A percentile compares a stretch with the other conserved stretches of the same genome.
phyloP scores from a whole-genome alignment of 257 asterid species.

The Rauvolfia tetraphylla region DNA sequence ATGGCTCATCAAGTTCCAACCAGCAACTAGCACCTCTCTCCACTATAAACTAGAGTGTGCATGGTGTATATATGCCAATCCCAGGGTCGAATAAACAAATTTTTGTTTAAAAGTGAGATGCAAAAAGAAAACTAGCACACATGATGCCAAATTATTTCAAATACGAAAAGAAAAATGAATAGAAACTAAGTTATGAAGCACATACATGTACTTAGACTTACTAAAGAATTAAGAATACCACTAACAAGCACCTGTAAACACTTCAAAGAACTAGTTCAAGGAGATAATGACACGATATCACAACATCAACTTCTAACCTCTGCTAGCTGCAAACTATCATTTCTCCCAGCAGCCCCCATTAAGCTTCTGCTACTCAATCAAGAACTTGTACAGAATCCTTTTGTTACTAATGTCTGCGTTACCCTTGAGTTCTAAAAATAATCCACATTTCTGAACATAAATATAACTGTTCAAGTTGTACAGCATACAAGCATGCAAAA shows the following conservation, averaged over 20 bases:
- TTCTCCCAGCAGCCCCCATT: no score
- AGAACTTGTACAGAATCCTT: background rate
- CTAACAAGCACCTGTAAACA: background rate
- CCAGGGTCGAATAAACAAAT: background rate
- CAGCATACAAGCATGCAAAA: background rate
- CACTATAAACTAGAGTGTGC: background rate
- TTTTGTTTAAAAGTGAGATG: background rate
- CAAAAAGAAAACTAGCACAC: background rate
- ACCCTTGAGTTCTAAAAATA: background rate
- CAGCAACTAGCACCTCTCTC: background rate
- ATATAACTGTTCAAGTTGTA: background rate
- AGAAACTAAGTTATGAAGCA: background rate
- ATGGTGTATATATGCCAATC: background rate
- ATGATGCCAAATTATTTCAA: background rate
- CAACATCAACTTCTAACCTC: background rate
- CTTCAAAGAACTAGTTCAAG: background rate
- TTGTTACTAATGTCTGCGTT: no score
- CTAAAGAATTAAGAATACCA: background rate
- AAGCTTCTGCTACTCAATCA: background rate
- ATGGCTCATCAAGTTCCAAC: background rate
- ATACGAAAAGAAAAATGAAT: background rate
- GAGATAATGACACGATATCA: background rate
- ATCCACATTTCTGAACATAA: background rate
- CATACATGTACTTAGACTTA: background rate
- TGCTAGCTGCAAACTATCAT: no score